A percentile compares a stretch with the other conserved stretches of the same genome.
phyloP scores from a whole-genome alignment of 2,329 filamentous ascomycete species.

The Metarhizium brunneum region DNA sequence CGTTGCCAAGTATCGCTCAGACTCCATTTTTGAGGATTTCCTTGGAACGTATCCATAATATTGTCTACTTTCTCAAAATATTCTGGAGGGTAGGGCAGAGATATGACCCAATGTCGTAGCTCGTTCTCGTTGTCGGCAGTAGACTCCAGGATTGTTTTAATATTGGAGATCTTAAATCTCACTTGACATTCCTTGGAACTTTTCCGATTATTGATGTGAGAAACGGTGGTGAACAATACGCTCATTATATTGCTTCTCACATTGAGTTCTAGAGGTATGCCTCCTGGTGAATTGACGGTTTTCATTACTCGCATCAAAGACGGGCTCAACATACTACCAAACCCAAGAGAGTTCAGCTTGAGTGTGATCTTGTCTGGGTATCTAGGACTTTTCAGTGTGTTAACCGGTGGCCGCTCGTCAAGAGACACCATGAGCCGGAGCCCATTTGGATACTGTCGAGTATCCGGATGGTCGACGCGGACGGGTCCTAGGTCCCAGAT shows the following conservation, averaged over 20 bases:
- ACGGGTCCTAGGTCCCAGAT: constrained; percentile 39
- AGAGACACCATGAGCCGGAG: constrained; percentile 11
- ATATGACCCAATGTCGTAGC: constrained; percentile 33
- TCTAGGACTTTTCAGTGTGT: neutral
- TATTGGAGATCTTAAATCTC: constrained; percentile 33
- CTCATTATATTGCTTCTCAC: constrained; percentile 18
- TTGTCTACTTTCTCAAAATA: constrained; percentile 33
- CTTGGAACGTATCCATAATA: constrained; percentile 22
- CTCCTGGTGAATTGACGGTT: constrained; percentile 9
- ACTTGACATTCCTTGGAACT: constrained; percentile 27
- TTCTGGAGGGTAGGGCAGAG: constrained; percentile 37
- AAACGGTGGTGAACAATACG: constrained; percentile 20
- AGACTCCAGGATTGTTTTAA: constrained; percentile 32
- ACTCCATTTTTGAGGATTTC: constrained; percentile 26
- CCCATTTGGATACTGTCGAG: constrained; percentile 9
- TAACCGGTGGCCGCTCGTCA: neutral
- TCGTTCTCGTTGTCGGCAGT: constrained; percentile 13
- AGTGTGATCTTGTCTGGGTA: constrained; percentile 31
- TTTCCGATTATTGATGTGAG: constrained; percentile 7
- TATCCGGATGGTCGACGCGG: constrained; percentile 16
- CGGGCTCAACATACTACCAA: constrained; percentile 50
- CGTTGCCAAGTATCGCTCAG: constrained; percentile 37
- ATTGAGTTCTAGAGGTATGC: constrained; percentile 21
- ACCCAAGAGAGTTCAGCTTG: constrained; percentile 39
- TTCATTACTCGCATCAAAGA: constrained; percentile 52